These are phyloP conservation scores for Whalleya microplaca DNA, from an alignment of 2,329 filamentous ascomycete species.

Conservation along the genomic window DNA sequence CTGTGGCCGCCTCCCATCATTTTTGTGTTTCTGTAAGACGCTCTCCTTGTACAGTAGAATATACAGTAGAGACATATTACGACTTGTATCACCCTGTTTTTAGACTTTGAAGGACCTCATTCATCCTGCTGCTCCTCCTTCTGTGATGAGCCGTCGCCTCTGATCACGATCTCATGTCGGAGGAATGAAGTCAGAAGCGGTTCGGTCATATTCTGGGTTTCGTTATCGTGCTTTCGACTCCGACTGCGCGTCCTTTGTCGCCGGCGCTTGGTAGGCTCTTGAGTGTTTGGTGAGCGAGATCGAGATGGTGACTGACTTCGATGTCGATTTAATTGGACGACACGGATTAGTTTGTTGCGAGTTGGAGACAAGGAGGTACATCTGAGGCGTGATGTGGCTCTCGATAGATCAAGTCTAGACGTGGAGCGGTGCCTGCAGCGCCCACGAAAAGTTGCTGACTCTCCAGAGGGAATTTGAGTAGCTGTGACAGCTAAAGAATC, in stretches of 20 bases:
- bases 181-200: constrained; percentile 21
- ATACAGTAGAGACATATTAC: not conserved
- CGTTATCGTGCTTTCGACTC: constrained; percentile 33
- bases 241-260: constrained; percentile 45
- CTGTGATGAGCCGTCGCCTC: constrained; percentile 17
- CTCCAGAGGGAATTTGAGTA: constrained; percentile 38
- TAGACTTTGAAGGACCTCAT: constrained; percentile 7
- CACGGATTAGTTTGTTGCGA: constrained; percentile 46
- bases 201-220: constrained; percentile 20
- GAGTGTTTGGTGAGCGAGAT: constrained; percentile 35
- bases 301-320: constrained; percentile 49
- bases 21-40: constrained; percentile 6
- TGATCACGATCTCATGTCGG: constrained; percentile 31
- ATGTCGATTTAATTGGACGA: constrained; percentile 44
- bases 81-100: not conserved
- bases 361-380: constrained; percentile 43
- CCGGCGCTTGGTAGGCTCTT: constrained; percentile 35
- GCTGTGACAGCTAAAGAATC: constrained; percentile 29
- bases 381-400: constrained; percentile 32
- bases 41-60: too few species aligned
- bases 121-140: constrained; percentile 18
- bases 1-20: constrained; percentile 4
- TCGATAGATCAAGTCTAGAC: constrained; percentile 36
- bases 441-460: constrained; percentile 46
- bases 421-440: constrained; percentile 46